Percentiles rank a stretch among this genome's conserved stretches.
phyloP scores from a whole-genome alignment of 176 grass and related monocot species.

The Ampelocalamus luodianensis region DNA sequence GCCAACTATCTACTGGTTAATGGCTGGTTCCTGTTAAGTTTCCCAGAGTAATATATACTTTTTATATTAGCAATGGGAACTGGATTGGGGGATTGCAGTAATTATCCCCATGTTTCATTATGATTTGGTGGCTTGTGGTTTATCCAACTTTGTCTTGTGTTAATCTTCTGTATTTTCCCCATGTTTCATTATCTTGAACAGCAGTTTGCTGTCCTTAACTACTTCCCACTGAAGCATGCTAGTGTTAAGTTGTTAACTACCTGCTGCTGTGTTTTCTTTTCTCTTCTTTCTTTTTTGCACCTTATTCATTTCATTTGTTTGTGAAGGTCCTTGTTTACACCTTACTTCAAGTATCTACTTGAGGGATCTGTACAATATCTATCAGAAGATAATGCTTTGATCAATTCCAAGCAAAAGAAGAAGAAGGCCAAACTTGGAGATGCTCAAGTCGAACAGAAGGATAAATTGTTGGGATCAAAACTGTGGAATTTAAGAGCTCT shows the following conservation, averaged over 20 bases:
- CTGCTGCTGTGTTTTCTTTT: not conserved
- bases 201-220: not conserved
- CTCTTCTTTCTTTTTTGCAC: not conserved
- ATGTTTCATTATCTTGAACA: not conserved
- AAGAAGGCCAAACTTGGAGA: constrained; percentile 74
- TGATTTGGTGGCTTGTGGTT: not conserved
- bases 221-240: constrained; percentile 21
- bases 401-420: constrained; percentile 68
- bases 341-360: constrained; percentile 95
- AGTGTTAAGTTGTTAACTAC: not conserved
- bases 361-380: constrained; percentile 73
- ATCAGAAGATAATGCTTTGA: constrained; percentile 54
- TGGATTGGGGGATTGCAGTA: not conserved
- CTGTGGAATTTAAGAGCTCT: constrained; percentile 82
- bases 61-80: not conserved
- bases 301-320: constrained; percentile 40
- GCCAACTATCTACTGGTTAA: not conserved
- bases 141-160: constrained; percentile 12
- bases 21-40: not conserved
- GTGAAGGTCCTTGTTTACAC: constrained; percentile 84
- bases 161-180: not conserved
- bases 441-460: constrained; percentile 45
- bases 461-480: constrained; percentile 54
- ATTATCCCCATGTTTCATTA: not conserved
- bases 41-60: not conserved